Evolutionary conservation across 768 basidiomycete genomes (phyloP).

Genomic region (Suillus discolor): DNA sequence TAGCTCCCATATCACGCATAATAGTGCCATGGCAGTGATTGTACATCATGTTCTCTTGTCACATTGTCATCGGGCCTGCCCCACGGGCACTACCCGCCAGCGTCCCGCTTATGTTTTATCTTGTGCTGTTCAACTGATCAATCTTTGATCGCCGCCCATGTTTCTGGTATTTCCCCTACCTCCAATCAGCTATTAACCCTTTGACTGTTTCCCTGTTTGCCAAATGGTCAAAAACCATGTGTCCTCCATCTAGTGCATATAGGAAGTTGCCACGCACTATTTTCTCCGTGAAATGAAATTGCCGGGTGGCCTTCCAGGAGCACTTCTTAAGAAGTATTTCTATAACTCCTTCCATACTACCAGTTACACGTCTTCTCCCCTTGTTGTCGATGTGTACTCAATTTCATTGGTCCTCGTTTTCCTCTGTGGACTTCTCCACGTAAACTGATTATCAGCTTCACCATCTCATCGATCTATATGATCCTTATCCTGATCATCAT

Average conservation of each 20-base stretch:
- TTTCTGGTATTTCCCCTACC: neutral
- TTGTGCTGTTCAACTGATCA: neutral
- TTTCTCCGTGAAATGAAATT: slow-evolving; percentile 5
- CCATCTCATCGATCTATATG: slow-evolving; percentile 12
- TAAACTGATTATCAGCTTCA: slow-evolving; percentile 9
- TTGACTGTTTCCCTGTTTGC: neutral
- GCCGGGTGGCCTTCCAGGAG: neutral
- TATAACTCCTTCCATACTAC: neutral
- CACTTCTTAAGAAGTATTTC: neutral
- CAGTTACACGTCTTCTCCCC: slow-evolving; percentile 6
- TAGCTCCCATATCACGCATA: neutral
- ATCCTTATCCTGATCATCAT: slow-evolving; percentile 9
- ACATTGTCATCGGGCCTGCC: slow-evolving; percentile 4
- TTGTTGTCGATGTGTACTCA: neutral
- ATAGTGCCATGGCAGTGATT: neutral
- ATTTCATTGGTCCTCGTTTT: slow-evolving; percentile 6
- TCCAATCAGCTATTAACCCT: neutral
- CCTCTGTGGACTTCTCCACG: slow-evolving; percentile 8
- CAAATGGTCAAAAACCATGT: neutral
- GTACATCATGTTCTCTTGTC: slow-evolving; percentile 1
- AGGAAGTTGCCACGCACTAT: slow-evolving; percentile 6
- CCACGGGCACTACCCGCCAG: neutral
- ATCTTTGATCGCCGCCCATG: neutral
- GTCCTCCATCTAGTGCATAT: neutral
- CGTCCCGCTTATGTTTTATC: slow-evolving; percentile 6